Evolutionary conservation across 2,329 filamentous ascomycete species (phyloP).

Genomic region (Colletotrichum sidae): DNA sequence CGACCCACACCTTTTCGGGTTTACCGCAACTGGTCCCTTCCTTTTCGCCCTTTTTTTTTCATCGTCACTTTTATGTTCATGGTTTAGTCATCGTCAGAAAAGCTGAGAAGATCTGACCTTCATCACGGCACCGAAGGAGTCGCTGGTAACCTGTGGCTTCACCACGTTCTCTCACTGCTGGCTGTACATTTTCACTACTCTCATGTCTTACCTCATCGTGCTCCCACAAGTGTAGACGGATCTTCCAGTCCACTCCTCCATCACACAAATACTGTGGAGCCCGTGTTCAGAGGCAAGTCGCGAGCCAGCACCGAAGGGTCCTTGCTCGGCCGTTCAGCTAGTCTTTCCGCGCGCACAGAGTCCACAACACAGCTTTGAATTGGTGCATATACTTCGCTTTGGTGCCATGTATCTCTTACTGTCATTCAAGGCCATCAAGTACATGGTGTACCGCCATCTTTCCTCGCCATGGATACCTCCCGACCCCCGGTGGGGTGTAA

Average conservation of each 20-base stretch:
- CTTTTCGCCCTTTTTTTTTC: neutral
- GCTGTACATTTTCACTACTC: neutral
- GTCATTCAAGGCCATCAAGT: neutral
- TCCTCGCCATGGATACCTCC: constrained; percentile 21
- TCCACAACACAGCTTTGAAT: too few relatives aligned
- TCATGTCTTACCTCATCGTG: constrained; percentile 12
- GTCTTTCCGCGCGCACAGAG: too few relatives aligned
- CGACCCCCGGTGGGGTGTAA: constrained; percentile 32
- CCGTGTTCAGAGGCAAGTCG: neutral
- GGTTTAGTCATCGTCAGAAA: neutral
- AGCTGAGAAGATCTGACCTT: neutral
- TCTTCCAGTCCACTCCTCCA: constrained; percentile 7
- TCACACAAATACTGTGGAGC: constrained; percentile 12
- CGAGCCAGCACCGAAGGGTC: too few relatives aligned
- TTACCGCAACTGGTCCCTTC: constrained; percentile 15
- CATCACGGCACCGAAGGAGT: too few relatives aligned
- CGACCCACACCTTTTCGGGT: constrained; percentile 24
- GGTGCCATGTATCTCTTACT: neutral
- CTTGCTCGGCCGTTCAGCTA: neutral
- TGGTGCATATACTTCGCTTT: neutral
- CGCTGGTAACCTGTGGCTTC: too few relatives aligned
- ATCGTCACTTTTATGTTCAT: neutral
- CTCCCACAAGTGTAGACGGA: neutral
- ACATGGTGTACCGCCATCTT: constrained; percentile 10
- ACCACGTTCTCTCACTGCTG: too few relatives aligned